Evolutionary conservation across 2,329 filamentous ascomycete species (phyloP).

Genomic region (Ophiostoma tasmaniense): DNA sequence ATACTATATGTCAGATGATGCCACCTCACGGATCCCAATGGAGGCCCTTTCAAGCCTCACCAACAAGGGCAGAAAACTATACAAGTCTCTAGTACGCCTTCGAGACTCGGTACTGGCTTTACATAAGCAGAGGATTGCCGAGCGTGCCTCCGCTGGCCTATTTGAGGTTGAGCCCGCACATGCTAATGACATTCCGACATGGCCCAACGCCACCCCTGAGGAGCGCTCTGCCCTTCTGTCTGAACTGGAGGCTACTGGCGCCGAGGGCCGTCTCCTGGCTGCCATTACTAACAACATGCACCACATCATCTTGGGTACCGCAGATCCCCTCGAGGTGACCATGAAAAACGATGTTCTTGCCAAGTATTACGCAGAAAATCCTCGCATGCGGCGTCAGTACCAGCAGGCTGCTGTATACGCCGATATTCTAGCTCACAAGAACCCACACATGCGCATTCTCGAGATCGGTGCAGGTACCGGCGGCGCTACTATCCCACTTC

Average conservation of each 20-base stretch:
- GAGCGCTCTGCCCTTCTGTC: constrained; percentile 12
- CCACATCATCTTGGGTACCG: constrained; percentile 23
- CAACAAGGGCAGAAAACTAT: constrained; percentile 19
- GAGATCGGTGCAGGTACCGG: constrained; percentile 32
- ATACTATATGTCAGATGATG: constrained; percentile 20
- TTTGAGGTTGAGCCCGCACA: not conserved
- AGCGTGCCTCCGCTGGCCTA: not conserved
- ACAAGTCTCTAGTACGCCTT: constrained; percentile 13
- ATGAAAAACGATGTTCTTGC: constrained; percentile 24
- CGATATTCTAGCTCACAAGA: constrained; percentile 22
- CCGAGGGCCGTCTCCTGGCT: constrained; percentile 18
- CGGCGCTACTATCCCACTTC: constrained; percentile 23
- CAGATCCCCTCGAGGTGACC: constrained; percentile 26
- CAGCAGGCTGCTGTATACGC: constrained; percentile 19
- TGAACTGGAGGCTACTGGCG: constrained; percentile 9
- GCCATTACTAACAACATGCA: constrained; percentile 18
- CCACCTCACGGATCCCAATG: constrained; percentile 10
- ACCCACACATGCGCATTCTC: constrained; percentile 28
- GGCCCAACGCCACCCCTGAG: constrained; percentile 15
- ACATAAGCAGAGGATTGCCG: not conserved
- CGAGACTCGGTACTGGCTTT: constrained; percentile 16
- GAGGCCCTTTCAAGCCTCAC: constrained; percentile 7
- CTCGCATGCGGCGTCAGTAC: constrained; percentile 22
- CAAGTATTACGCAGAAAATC: constrained; percentile 21
- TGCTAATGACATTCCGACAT: constrained; percentile 16